phyloP scores from a whole-genome alignment of 495 filamentous ascomycete species.

The Aspergillus sclerotiicarbonarius region DNA sequence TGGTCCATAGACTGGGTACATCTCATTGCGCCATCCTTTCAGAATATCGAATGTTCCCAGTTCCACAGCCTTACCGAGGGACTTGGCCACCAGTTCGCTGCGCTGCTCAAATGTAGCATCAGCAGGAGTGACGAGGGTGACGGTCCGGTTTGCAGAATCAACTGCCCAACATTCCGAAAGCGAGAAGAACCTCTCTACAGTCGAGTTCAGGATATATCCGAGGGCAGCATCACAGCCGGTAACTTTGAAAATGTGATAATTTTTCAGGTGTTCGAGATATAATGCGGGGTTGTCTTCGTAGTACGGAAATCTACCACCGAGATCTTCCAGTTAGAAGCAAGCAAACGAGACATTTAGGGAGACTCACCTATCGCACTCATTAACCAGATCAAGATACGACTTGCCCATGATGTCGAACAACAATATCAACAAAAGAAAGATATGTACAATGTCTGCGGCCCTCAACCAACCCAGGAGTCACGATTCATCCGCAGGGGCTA shows the following conservation, averaged over 20 bases:
- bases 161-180: slow-evolving; percentile 49
- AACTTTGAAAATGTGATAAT: slow-evolving; percentile 57
- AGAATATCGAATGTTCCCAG: slow-evolving; percentile 67
- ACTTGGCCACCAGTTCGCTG: slow-evolving; percentile 54
- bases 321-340: background rate
- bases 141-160: slow-evolving; percentile 44
- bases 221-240: slow-evolving; percentile 48
- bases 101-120: slow-evolving; percentile 54
- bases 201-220: slow-evolving; percentile 60
- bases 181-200: slow-evolving; percentile 59
- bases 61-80: slow-evolving; percentile 62
- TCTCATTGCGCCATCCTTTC: slow-evolving; percentile 82
- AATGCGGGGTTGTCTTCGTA: slow-evolving; percentile 51
- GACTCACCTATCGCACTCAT: slow-evolving; percentile 63
- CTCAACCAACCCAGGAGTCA: no score
- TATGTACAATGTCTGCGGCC: background rate
- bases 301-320: slow-evolving; percentile 62
- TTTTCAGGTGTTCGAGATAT: slow-evolving; percentile 46
- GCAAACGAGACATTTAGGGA: background rate
- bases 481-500: no score
- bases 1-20: slow-evolving; percentile 77
- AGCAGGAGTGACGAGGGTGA: slow-evolving; percentile 40
- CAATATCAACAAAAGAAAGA: background rate
- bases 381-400: slow-evolving; percentile 53
- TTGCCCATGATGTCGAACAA: slow-evolving; percentile 32